Conservation (phyloP, 1,139 yeast species). For the Scheffersomyces titani region DNA sequence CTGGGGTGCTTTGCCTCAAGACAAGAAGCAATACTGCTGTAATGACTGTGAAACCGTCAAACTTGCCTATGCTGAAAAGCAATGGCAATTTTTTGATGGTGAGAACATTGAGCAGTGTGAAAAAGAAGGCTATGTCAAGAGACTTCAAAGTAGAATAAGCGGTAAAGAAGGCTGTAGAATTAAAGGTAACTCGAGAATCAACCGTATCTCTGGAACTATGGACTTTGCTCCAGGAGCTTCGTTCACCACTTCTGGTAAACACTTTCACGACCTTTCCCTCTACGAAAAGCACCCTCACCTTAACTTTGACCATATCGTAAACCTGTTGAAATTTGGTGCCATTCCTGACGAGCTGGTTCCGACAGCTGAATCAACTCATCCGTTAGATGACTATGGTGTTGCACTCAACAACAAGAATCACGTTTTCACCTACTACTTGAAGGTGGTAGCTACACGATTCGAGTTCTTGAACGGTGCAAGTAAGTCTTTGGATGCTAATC, state of each 20-base stretch:
- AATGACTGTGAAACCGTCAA: conserved; percentile 83
- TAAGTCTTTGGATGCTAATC: conserved; percentile 73
- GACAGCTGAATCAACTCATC: conserved; percentile 51
- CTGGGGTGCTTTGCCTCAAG: conserved; percentile 79
- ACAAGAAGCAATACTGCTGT: conserved; percentile 69
- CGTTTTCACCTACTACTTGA: conserved; percentile 74
- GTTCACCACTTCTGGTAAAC: conserved; percentile 55
- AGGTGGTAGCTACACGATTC: conserved; percentile 88
- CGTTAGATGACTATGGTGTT: conserved; percentile 62
- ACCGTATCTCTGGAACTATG: conserved; percentile 85
- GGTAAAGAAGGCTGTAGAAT: conserved; percentile 82
- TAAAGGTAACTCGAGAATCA: conserved; percentile 74
- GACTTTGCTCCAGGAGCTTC: conserved; percentile 95
- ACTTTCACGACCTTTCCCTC: conserved; percentile 82
- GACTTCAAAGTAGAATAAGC: conserved; percentile 55
- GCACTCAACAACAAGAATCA: conserved; percentile 56
- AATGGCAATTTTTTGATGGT: conserved; percentile 94
- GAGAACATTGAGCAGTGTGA: conserved; percentile 87
- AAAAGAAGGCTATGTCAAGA: conserved; percentile 74
- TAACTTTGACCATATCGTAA: conserved; percentile 71
- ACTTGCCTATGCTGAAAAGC: conserved; percentile 70
- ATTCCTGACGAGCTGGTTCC: conserved; percentile 34
- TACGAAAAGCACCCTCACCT: conserved; percentile 56
- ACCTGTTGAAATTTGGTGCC: conserved; percentile 84
- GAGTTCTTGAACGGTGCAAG: conserved; percentile 57